Conservation (phyloP, 2,329 filamentous ascomycete genomes). For the Cladosporium colombiae region DNA sequence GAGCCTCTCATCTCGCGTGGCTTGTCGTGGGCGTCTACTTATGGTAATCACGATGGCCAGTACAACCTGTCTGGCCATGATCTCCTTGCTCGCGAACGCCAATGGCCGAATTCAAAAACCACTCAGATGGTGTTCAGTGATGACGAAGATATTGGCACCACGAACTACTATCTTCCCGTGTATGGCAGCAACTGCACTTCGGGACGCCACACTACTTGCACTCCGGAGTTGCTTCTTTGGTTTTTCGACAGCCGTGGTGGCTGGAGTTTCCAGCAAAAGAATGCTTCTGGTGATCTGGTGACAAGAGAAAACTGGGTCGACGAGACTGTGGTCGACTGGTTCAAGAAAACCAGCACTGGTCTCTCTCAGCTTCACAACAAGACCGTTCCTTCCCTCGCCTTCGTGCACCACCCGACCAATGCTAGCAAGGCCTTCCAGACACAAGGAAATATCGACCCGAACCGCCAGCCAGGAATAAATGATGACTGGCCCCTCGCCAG, state of each 20-base stretch:
- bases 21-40: conserved; percentile 66
- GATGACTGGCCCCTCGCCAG: conserved; percentile 43
- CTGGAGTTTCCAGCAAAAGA: conserved; percentile 47
- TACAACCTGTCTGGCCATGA: conserved; percentile 56
- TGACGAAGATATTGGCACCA: conserved; percentile 44
- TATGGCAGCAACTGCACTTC: conserved; percentile 46
- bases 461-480: conserved; percentile 51
- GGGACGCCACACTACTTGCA: conserved; percentile 1
- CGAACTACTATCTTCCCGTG: conserved; percentile 58
- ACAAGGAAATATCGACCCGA: conserved; percentile 42
- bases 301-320: conserved; percentile 49
- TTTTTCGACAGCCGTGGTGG: conserved; percentile 71
- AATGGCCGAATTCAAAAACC: conserved; percentile 43
- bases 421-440: conserved; percentile 46
- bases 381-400: conserved; percentile 53
- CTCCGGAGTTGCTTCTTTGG: conserved; percentile 60
- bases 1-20: conserved; percentile 57
- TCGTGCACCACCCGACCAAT: conserved; percentile 56
- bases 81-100: conserved; percentile 45
- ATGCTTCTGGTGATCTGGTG: conserved; percentile 31
- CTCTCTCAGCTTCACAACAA: conserved; percentile 24
- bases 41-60: conserved; percentile 69
- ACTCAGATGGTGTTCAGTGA: conserved; percentile 44
- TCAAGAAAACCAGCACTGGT: conserved; percentile 34
- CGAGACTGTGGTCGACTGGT: conserved; percentile 49